Percentiles rank a stretch among this genome's conserved stretches.
Evolutionary conservation across 768 basidiomycete species (phyloP).

Genomic region (Terana coerulea): DNA sequence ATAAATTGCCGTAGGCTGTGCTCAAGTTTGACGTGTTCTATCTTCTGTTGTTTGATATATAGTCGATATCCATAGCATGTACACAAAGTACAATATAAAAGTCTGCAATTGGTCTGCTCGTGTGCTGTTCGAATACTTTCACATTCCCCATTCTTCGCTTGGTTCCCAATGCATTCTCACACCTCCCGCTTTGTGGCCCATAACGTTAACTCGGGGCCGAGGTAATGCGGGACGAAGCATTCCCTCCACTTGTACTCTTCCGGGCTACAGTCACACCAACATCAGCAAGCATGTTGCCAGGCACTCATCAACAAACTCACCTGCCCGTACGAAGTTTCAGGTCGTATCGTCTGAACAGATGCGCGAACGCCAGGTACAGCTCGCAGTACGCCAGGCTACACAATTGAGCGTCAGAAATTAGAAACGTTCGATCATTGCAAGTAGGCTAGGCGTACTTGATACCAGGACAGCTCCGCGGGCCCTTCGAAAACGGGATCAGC

Average conservation of each 20-base stretch:
- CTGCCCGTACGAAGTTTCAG: conserved; percentile 23
- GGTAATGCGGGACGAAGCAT: conserved; percentile 6
- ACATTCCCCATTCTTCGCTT: too few species aligned
- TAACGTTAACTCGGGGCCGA: background rate
- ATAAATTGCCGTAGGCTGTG: too few species aligned
- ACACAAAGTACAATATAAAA: too few species aligned
- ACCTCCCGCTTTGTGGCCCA: too few species aligned
- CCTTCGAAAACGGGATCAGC: conserved; percentile 40
- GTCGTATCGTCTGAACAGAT: conserved; percentile 35
- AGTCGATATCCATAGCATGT: too few species aligned
- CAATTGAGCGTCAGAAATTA: background rate
- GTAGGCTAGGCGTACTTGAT: conserved; percentile 33
- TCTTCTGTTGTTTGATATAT: too few species aligned
- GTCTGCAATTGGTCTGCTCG: too few species aligned
- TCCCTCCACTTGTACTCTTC: conserved; percentile 1
- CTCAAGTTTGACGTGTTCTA: too few species aligned
- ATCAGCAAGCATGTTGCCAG: background rate
- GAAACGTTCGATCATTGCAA: background rate
- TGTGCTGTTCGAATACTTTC: too few species aligned
- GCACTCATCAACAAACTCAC: background rate
- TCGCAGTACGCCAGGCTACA: conserved; percentile 41
- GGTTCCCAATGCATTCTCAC: too few species aligned
- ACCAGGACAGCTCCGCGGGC: conserved; percentile 41
- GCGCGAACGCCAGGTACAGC: conserved; percentile 38
- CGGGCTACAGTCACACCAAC: background rate